Evolutionary conservation across 495 filamentous ascomycete genomes (phyloP).

Genomic region (Arthonia radiata): DNA sequence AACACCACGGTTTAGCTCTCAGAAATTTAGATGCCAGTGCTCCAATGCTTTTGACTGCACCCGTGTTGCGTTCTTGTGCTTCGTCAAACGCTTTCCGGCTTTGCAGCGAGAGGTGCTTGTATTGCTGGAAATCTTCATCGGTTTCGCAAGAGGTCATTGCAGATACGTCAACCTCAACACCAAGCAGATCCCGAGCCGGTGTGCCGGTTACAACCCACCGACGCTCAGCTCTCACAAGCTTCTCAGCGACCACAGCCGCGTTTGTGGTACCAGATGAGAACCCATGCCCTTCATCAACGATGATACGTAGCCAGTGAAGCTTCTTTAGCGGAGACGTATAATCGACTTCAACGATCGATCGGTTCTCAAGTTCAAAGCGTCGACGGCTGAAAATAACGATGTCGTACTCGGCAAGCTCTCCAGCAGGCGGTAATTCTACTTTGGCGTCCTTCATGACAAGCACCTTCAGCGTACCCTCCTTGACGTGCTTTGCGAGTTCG

Average conservation of each 20-base stretch:
- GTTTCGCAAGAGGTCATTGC: conserved; percentile 4
- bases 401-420: conserved; percentile 43
- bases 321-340: conserved; percentile 37
- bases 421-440: conserved; percentile 27
- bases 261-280: conserved; percentile 34
- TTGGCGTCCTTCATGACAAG: conserved; percentile 28
- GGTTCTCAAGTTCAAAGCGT: conserved; percentile 40
- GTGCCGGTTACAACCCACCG: conserved; percentile 86
- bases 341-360: conserved; percentile 11
- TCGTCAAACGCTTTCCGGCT: conserved; percentile 9
- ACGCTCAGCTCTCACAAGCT: conserved; percentile 37
- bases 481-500: conserved; percentile 46
- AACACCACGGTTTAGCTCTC: conserved; percentile 49
- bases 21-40: conserved; percentile 52
- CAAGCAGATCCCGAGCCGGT: conserved; percentile 57
- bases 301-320: conserved; percentile 63
- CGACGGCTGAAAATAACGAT: conserved; percentile 52
- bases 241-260: conserved; percentile 37
- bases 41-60: conserved; percentile 36
- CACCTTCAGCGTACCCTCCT: conserved; percentile 29
- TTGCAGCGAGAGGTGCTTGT: conserved; percentile 7
- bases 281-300: conserved; percentile 80
- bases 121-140: conserved; percentile 4
- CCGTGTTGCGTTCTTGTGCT: conserved; percentile 7
- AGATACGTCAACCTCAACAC: conserved; percentile 39